Evolutionary conservation across 2,329 filamentous ascomycete genomes (phyloP).

Genomic region (Orbilia quercus): DNA sequence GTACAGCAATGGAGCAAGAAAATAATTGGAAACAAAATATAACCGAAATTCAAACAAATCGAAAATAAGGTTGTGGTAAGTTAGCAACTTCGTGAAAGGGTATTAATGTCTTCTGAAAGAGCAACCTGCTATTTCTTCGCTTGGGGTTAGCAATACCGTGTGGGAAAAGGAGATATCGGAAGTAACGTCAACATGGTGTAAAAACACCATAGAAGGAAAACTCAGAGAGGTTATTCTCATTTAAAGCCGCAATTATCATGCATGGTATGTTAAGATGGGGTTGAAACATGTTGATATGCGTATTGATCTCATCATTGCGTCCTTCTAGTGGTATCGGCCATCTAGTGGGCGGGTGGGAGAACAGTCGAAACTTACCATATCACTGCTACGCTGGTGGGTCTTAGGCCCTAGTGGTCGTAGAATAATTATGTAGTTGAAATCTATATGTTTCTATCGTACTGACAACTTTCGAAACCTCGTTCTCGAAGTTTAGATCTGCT

Average conservation of each 20-base stretch:
- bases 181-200: neutral
- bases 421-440: too few species aligned
- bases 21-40: too few species aligned
- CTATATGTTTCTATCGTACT: too few species aligned
- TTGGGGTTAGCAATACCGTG: slow-evolving; percentile 13
- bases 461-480: too few species aligned
- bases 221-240: slow-evolving; percentile 56
- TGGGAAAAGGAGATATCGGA: slow-evolving; percentile 11
- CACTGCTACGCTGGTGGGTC: neutral
- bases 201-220: slow-evolving; percentile 23
- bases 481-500: too few species aligned
- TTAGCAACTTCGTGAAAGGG: too few species aligned
- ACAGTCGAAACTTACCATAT: neutral
- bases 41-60: too few species aligned
- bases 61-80: too few species aligned
- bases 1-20: too few species aligned
- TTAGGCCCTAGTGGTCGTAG: slow-evolving; percentile 1
- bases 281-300: slow-evolving; percentile 57
- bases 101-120: too few species aligned
- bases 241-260: slow-evolving; percentile 56
- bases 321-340: too few species aligned
- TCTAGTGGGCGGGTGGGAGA: neutral
- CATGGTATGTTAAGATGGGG: slow-evolving; percentile 55
- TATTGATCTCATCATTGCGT: slow-evolving; percentile 54
- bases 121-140: neutral